Percentiles rank a stretch among this genome's conserved stretches.
These are phyloP conservation scores for Halophytophthora batemanensis DNA, from an alignment of 352 stramenopile species.

Conservation along the genomic window DNA sequence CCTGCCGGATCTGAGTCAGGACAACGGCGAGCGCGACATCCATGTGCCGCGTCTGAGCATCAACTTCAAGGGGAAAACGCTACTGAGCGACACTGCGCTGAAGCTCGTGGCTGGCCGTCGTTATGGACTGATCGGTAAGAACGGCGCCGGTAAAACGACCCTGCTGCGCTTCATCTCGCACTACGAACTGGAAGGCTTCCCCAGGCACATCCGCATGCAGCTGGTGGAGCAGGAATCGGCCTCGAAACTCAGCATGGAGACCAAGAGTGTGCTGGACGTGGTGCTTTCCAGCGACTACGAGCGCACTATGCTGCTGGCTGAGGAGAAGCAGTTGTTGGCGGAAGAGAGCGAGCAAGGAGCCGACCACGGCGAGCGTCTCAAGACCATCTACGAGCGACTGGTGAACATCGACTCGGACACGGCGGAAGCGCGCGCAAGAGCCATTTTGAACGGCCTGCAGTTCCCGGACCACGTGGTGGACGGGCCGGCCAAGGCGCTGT, in stretches of 20 bases:
- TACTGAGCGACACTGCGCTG: conserved; percentile 83
- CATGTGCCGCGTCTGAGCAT: conserved; percentile 86
- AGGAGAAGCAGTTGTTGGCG: conserved; percentile 91
- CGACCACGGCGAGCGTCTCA: conserved; percentile 57
- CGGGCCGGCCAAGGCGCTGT: conserved; percentile 89
- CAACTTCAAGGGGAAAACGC: conserved; percentile 89
- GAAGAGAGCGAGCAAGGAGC: conserved; percentile 20
- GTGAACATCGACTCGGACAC: conserved; percentile 88
- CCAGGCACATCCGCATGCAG: conserved; percentile 93
- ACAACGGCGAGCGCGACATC: conserved; percentile 86
- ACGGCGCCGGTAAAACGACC: conserved; percentile 93
- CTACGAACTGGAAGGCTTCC: conserved; percentile 96
- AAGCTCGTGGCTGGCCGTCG: conserved; percentile 82
- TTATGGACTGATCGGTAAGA: conserved; percentile 94
- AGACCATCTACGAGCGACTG: conserved; percentile 86
- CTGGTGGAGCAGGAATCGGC: conserved; percentile 94
- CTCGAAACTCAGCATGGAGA: conserved; percentile 77
- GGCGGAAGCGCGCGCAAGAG: conserved; percentile 86
- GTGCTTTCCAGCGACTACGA: conserved; percentile 95
- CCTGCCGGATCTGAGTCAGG: conserved; percentile 68
- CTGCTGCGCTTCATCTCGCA: conserved; percentile 94
- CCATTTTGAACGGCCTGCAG: conserved; percentile 92
- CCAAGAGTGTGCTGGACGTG: conserved; percentile 90
- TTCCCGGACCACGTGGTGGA: conserved; percentile 92
- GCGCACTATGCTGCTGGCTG: conserved; percentile 84